Evolutionary conservation across 768 basidiomycete species (phyloP), one percentile per base, ranked within the genome.

Genomic region (Boletellus sp.): DNA sequence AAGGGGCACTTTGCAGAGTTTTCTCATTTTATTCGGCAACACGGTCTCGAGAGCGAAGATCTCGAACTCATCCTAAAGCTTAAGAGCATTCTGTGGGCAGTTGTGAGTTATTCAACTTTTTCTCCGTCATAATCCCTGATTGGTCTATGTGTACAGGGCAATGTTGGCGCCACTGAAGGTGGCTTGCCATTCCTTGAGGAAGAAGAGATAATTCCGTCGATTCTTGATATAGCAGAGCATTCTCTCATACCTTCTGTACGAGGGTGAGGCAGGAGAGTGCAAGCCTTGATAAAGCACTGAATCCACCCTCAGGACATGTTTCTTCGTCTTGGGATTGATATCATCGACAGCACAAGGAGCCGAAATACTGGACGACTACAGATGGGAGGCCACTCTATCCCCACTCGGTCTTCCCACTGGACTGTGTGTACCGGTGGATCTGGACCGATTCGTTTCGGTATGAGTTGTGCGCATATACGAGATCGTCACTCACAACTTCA

Each of bases 171-270:
- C 0, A 89, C 89, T 0, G 81, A 87, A 57, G 85, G 91, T 8
- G 96, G 96, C 0, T 77, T 98, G n/a, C 87, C 85, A 1, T 94
- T 99, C 67, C 76, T 98, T 28, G 95, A 98, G 61, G 94, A 95
- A 53, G 92, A 96, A 64, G 94, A 94, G 57, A 84, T 98, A 48
- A 87, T 98, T 36, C 89, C 92, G 20, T 80, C 83, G 7, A 85
- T 99, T 47, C 75, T 97, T 35, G 85, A 92, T 52, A 97, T 98
- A 45, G 92, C 94, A 6, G 90, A 92, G 60, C 78, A 87, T 50
- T 96, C 94, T 1, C 78, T 79, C 1, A 86, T 97, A 47, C 83
- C 95, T 26, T 96, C 94, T 6, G 84, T 98, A 24, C 76, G 92
- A 76, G 96, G 95, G 95, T 96, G 63, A 56, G 86, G 65, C n/a